Evolutionary conservation across 1,284 basidiomycete species (phyloP), one percentile per base, ranked within the genome.

Genomic region (Bondarzewia mesenterica): DNA sequence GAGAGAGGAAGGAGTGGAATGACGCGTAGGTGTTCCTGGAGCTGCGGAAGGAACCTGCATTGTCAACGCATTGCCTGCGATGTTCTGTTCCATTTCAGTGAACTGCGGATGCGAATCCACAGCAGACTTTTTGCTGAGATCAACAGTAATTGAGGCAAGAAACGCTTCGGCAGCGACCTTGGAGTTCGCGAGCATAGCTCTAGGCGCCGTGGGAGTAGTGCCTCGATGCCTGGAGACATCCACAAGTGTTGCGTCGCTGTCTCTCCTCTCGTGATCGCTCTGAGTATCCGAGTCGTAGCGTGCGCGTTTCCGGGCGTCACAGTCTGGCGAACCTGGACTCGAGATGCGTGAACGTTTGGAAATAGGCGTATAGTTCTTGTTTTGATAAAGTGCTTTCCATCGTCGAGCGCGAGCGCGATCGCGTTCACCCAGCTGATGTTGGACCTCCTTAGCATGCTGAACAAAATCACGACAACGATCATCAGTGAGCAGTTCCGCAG

Each of bases 391-490:
- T 8, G 8, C 44, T 14, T 10, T 26, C 29, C 23, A 36, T n/a
- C 32, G 29, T 23, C 20, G 32, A n/a, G 16, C 14, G 25, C 42
- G 18, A 7, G 27, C 27, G 21, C 44, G 15, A 25, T 32, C 29
- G 10, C 26, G 45, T 16, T 39, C 37, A 12, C n/a, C 25, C 8
- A 47, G 37, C 36, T 47, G 37, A n/a, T 18, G 14, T 14, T 7
- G n/a, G 16, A 40, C 45, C 20, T 14, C 18, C 10, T 14, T 39
- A 7, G 45, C 36, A 21, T 25, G 20, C 12, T n/a, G 32, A 12
- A 40, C 27, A 23, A 47, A 47, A n/a, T 47, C 37, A n/a, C 25
- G 37, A 18, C 36, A 39, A 12, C 22, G 38, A 5, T 47, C 45
- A 37, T 47, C 45, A 27, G 45, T 47, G 38, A 47, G 37, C 7